A percentile compares a stretch with the other conserved stretches of the same genome.
Evolutionary conservation across 352 stramenopile genomes (phyloP).

Genomic region (Pythium apleroticum): DNA sequence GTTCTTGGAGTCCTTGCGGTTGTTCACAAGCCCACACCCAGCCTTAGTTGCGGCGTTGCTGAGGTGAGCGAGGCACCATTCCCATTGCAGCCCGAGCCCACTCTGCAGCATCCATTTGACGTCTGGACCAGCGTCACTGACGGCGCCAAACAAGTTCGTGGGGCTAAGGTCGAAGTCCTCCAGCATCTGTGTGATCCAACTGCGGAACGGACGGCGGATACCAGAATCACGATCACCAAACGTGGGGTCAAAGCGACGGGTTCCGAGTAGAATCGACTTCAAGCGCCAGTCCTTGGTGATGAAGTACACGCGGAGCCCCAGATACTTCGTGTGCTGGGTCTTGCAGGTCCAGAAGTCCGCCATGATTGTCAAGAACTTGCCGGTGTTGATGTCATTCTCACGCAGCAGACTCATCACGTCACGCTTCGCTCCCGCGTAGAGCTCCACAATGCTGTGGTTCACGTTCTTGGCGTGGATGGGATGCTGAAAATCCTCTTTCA

Average conservation of each 20-base stretch:
- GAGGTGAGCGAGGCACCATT: constrained; percentile 13
- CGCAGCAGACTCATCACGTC: background rate
- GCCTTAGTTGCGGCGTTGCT: constrained; percentile 10
- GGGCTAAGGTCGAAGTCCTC: background rate
- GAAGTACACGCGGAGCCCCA: constrained; percentile 8
- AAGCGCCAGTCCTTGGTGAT: constrained; percentile 8
- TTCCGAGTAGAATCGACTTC: constrained; percentile 8
- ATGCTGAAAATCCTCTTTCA: background rate
- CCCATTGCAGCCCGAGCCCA: background rate
- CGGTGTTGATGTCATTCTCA: background rate
- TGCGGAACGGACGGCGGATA: background rate
- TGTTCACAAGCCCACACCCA: background rate
- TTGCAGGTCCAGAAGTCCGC: constrained; percentile 17
- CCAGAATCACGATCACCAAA: background rate
- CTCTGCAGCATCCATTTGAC: background rate
- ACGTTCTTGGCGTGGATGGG: background rate
- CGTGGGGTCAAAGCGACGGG: background rate
- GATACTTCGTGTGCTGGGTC: constrained; percentile 7
- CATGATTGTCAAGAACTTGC: constrained; percentile 1
- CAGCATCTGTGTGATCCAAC: constrained; percentile 8
- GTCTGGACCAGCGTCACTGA: constrained; percentile 1
- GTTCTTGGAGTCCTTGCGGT: constrained; percentile 19
- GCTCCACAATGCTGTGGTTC: constrained; percentile 7
- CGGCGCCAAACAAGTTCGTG: background rate
- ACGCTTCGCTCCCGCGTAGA: constrained; percentile 10